A percentile compares a stretch with the other conserved stretches of the same genome.
These are phyloP conservation scores for Cymbidium sinense DNA, from an alignment of 106 monocot species.

Conservation along the genomic window DNA sequence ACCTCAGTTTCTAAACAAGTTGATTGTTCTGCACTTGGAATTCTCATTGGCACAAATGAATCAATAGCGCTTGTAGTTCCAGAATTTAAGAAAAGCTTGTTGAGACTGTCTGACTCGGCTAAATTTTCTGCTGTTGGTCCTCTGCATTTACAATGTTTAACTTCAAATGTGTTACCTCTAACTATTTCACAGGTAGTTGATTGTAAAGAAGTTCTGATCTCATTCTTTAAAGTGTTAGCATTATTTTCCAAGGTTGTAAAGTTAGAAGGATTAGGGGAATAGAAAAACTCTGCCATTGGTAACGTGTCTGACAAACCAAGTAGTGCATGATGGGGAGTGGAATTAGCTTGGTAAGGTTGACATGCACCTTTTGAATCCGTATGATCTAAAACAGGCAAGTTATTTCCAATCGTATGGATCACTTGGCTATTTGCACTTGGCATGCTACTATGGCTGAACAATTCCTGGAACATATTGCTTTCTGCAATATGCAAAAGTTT, in stretches of 20 bases:
- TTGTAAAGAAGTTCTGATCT: constrained; percentile 9
- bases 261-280: constrained; percentile 1
- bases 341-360: not conserved
- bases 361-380: not conserved
- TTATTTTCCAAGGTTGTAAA: not conserved
- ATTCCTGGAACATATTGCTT: constrained; percentile 13
- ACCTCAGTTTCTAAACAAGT: constrained; percentile 5
- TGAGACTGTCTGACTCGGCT: not conserved
- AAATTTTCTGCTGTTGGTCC: constrained; percentile 5
- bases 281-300: constrained; percentile 1
- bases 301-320: not conserved
- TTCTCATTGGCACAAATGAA: constrained; percentile 10
- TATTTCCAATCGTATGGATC: not conserved
- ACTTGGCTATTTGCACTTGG: not conserved
- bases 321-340: not conserved
- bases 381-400: not conserved
- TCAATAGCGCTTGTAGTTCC: constrained; percentile 7
- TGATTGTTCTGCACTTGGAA: constrained; percentile 3
- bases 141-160: not conserved
- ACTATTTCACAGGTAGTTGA: constrained; percentile 10
- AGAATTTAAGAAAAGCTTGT: not conserved
- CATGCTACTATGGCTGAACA: not conserved
- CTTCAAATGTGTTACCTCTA: constrained; percentile 5
- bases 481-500: constrained; percentile 57
- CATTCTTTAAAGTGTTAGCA: not conserved